These are phyloP conservation scores for Yarrowia divulgata DNA, from an alignment of 805 yeast genomes.

Conservation along the genomic window DNA sequence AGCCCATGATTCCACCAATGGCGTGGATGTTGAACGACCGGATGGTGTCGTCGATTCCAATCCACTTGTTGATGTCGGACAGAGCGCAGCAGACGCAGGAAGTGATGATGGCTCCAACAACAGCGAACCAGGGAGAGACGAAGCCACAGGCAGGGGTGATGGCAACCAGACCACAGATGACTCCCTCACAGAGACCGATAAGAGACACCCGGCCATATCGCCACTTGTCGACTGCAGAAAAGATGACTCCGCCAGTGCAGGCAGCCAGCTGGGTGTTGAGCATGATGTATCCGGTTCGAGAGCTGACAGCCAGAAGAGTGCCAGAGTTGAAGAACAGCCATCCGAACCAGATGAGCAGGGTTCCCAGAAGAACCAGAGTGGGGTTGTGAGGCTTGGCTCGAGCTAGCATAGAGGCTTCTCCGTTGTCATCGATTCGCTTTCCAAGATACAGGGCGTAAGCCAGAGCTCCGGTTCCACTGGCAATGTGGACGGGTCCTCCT, in stretches of 20 bases:
- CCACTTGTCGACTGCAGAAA: slow-evolving; percentile 54
- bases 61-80: slow-evolving; percentile 52
- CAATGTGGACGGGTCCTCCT: slow-evolving; percentile 97
- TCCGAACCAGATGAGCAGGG: slow-evolving; percentile 95
- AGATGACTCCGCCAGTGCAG: slow-evolving; percentile 56
- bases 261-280: slow-evolving; percentile 67
- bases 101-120: slow-evolving; percentile 54
- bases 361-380: slow-evolving; percentile 89
- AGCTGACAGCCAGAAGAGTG: slow-evolving; percentile 80
- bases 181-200: slow-evolving; percentile 90
- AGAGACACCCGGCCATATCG: slow-evolving; percentile 59
- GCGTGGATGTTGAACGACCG: slow-evolving; percentile 58
- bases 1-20: slow-evolving; percentile 58
- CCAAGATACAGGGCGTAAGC: slow-evolving; percentile 93
- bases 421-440: slow-evolving; percentile 79
- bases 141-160: slow-evolving; percentile 94
- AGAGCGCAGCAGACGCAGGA: slow-evolving; percentile 53
- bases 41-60: slow-evolving; percentile 57
- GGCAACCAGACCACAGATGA: slow-evolving; percentile 92
- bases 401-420: slow-evolving; percentile 50
- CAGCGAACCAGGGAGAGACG: slow-evolving; percentile 51
- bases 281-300: slow-evolving; percentile 58
- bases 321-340: slow-evolving; percentile 99
- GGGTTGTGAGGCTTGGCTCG: slow-evolving; percentile 93
- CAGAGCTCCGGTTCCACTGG: slow-evolving; percentile 92